Evolutionary conservation across 192 early-diverging fungal genomes (phyloP), one percentile per base, ranked within the genome.

Genomic region (Backusella luteola): DNA sequence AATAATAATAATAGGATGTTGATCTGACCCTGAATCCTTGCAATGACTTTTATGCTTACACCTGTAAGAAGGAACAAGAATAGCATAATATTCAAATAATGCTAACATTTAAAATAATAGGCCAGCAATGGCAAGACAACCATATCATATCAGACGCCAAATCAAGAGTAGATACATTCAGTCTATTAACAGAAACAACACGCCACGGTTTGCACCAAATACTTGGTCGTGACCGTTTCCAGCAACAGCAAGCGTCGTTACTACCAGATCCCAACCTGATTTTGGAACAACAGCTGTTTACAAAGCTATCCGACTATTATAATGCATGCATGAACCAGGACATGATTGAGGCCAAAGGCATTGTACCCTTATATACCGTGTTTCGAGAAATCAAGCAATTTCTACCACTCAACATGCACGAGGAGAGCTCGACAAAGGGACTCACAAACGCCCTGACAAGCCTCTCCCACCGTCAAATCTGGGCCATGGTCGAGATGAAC

Each of bases 91-190:
- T 15, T 44, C 36, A 21, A 35, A 41, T 34, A 36, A 35, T 66
- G 14, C 32, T 26, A 39, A 39, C 11, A 12, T 39, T 39, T 39
- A 39, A 66, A 67, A 32, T 32, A 21, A 34, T 71, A 89, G 87
- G 87, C 59, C 84, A 87, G 23, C 85, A 86, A 36, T 92, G 88
- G 81, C 73, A 88, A 42, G 76, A 84, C 39, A 79, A 77, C 17
- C 81, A 90, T 34, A 44, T 85, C 5, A 90, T 93, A 66, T 90
- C 92, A 5, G 90, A 91, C n/a, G 85, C 87, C 77, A 90, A 91
- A 81, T 79, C 88, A 15, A 68, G 53, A 52, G 46, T 78, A 11
- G 76, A 74, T 44, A 66, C 42, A 12, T 32, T 49, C 5, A 53
- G 29, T 7, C 19, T 38, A n/a, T 29, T 67, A 26, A 70, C 32